Evolutionary conservation across 2,329 filamentous ascomycete genomes (phyloP), one percentile per base, ranked within the genome.

Genomic region (Uncinocarpus reesii): DNA sequence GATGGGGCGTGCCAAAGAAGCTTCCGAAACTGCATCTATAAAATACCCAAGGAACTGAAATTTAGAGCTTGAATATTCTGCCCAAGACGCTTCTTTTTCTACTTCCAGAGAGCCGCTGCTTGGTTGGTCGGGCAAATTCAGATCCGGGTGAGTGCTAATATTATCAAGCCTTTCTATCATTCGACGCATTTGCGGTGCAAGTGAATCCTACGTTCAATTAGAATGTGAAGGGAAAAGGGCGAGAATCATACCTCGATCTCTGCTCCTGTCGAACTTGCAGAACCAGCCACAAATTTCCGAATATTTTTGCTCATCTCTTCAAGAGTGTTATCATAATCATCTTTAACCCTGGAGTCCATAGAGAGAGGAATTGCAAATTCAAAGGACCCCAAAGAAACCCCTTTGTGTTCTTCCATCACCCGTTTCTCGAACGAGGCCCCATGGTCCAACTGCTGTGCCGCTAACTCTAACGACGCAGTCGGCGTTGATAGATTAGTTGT

Each of bases 41-140:
- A 71, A 57, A 47, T 67, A 62, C n/a, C 66, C 65, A 3, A 72
- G 58, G 16, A 72, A 63, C 16, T 65, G 56, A 36, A 72, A 72
- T 52, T 72, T 72, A 7, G 68, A 62, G 42, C 70, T 71, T 6
- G 66, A 69, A 52, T 71, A 71, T 47, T 72, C 68, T 3, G 68
- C 69, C 65, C 69, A 72, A 3, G 64, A 58, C 4, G 69, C 65
- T 51, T 70, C 63, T 47, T 65, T 62, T 37, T 58, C 53, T 5
- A 65, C 55, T 29, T 67, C 61, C 1, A 61, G 54, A 10, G 63
- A 57, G 7, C 60, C 55, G 13, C 59, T 59, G 41, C 59, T 62
- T n/a, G 67, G 56, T 45, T 68, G 63, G 7, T 64, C 61, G 1
- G 60, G 56, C 6, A 70, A 61, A 48, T 70, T 71, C 29, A 72